Evolutionary conservation across 2,329 filamentous ascomycete species (phyloP).

Genomic region (Juglanconis juglandina): DNA sequence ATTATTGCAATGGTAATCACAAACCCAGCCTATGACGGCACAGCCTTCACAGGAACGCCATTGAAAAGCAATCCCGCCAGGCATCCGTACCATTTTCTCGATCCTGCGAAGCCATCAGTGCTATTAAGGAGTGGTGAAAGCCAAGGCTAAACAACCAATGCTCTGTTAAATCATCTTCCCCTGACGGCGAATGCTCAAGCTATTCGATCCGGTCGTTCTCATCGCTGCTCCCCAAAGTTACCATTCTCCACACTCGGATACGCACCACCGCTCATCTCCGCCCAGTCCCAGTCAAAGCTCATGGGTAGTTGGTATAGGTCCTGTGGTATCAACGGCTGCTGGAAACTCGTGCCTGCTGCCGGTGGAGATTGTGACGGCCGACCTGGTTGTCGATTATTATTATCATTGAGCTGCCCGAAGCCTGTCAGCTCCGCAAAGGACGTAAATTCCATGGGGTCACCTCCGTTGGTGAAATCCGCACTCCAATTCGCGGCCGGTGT

Average conservation of each 20-base stretch:
- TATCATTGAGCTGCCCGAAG: conserved; percentile 32
- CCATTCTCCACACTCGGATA: conserved; percentile 65
- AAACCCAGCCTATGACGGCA: neutral
- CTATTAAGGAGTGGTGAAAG: neutral
- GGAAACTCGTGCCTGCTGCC: conserved; percentile 48
- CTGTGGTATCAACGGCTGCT: conserved; percentile 85
- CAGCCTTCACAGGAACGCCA: neutral
- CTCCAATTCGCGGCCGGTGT: conserved; percentile 41
- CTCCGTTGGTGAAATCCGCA: conserved; percentile 38
- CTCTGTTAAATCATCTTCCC: neutral
- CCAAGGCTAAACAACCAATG: neutral
- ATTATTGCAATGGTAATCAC: neutral
- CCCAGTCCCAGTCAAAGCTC: conserved; percentile 87
- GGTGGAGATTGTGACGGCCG: conserved; percentile 33
- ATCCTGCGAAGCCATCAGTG: neutral
- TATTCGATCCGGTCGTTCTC: neutral
- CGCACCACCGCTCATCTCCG: conserved; percentile 63
- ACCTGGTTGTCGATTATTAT: conserved; percentile 22
- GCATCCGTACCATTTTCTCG: neutral
- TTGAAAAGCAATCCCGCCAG: neutral
- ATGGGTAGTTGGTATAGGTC: conserved; percentile 95
- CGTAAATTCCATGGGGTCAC: conserved; percentile 27
- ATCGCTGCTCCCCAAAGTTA: conserved; percentile 36
- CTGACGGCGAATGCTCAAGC: neutral
- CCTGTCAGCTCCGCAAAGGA: conserved; percentile 46